Percentiles rank a stretch among this genome's conserved stretches.
Conservation (phyloP, 1,139 yeast genomes). For the Geotrichum siamense region DNA sequence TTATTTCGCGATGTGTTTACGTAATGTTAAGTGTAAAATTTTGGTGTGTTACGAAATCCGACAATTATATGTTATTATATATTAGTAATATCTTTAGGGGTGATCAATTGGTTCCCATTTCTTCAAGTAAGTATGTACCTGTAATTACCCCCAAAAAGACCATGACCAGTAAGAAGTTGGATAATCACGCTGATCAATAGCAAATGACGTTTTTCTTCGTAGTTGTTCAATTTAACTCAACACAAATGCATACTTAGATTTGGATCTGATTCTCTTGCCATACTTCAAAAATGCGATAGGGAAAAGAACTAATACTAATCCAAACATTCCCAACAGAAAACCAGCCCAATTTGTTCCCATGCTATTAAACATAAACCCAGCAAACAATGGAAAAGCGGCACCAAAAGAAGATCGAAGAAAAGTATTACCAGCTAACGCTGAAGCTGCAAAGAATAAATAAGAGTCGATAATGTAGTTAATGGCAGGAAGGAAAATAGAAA, state of each 20-base stretch:
- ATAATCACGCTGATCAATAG: too few species aligned
- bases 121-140: too few species aligned
- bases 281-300: slow-evolving; percentile 64
- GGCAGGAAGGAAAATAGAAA: slow-evolving; percentile 70
- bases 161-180: too few species aligned
- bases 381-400: slow-evolving; percentile 75
- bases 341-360: slow-evolving; percentile 84
- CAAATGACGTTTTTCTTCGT: too few species aligned
- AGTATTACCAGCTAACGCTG: slow-evolving; percentile 85
- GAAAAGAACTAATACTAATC: slow-evolving; percentile 56
- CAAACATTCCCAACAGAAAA: slow-evolving; percentile 63
- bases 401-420: slow-evolving; percentile 71
- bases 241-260: slow-evolving; percentile 56
- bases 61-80: too few species aligned
- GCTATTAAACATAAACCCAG: slow-evolving; percentile 62
- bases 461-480: slow-evolving; percentile 76
- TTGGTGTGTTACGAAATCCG: too few species aligned
- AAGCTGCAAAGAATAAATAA: slow-evolving; percentile 73
- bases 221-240: too few species aligned
- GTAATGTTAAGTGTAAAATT: too few species aligned
- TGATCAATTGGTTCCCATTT: too few species aligned
- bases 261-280: slow-evolving; percentile 56
- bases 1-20: too few species aligned
- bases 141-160: too few species aligned
- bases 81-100: too few species aligned